Conservation (phyloP, 2,329 filamentous ascomycete species). For the Fusarium hainanense region DNA sequence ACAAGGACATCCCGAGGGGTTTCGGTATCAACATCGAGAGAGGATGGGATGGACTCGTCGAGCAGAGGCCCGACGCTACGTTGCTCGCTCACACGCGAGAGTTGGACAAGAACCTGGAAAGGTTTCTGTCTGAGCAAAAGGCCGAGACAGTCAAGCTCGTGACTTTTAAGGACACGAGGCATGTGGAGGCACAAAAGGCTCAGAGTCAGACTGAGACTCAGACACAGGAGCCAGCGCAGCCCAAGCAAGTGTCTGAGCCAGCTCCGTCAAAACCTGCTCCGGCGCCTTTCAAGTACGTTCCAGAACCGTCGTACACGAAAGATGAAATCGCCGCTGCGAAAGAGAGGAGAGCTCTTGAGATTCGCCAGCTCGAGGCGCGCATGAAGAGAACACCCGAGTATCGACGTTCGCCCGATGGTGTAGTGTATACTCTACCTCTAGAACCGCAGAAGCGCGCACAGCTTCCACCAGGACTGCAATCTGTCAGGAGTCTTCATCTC, state of each 20-base stretch:
- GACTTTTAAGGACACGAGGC: conserved; percentile 67
- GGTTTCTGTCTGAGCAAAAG: conserved; percentile 75
- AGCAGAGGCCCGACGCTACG: conserved; percentile 65
- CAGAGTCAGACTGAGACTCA: conserved; percentile 7
- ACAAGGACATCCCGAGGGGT: conserved; percentile 75
- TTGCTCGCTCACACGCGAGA: conserved; percentile 74
- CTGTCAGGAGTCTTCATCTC: conserved; percentile 72
- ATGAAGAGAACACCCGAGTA: conserved; percentile 76
- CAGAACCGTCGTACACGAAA: conserved; percentile 63
- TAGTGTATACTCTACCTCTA: conserved; percentile 76
- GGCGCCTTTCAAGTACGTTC: conserved; percentile 50
- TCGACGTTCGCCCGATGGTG: conserved; percentile 74
- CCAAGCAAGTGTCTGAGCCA: conserved; percentile 20
- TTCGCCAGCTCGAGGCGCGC: conserved; percentile 78
- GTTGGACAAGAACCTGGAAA: conserved; percentile 78
- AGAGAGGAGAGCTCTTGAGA: conserved; percentile 71
- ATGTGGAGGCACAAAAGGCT: conserved; percentile 49
- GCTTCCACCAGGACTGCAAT: conserved; percentile 70
- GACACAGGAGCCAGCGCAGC: conserved; percentile 5
- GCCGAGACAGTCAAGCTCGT: conserved; percentile 78
- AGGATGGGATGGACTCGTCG: conserved; percentile 75
- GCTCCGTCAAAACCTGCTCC: conserved; percentile 30
- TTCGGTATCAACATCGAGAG: conserved; percentile 81
- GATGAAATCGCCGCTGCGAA: conserved; percentile 72
- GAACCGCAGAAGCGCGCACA: conserved; percentile 70